These are phyloP conservation scores for Hygrophila difformis DNA, from an alignment of 257 asterid genomes.

Conservation along the genomic window DNA sequence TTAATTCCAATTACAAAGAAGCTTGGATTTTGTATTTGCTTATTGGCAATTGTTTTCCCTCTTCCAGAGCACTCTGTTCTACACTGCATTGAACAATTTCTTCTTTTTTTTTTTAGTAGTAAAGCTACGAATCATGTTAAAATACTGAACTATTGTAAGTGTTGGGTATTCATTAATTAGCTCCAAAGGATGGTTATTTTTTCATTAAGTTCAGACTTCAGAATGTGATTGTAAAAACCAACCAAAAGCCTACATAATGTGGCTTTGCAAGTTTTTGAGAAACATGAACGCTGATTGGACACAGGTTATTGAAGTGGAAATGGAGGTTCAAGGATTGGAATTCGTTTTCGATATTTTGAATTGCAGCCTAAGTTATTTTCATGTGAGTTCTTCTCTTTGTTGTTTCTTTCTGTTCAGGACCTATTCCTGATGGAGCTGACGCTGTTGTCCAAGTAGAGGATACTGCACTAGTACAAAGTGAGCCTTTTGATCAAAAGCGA, in stretches of 20 bases:
- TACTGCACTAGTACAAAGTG: constrained; percentile 36
- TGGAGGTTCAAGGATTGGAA: constrained; percentile 12
- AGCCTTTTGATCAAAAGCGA: constrained; percentile 32
- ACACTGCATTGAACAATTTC: no score
- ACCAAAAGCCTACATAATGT: neutral
- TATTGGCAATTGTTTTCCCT: no score
- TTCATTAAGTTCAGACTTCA: neutral
- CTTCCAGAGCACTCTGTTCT: no score
- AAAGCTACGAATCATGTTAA: no score
- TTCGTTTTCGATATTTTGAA: neutral
- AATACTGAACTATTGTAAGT: no score
- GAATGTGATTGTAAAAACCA: neutral
- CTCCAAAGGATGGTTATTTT: neutral
- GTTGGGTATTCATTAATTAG: neutral
- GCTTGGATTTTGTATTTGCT: no score
- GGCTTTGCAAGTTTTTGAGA: no score
- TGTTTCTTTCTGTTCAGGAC: constrained; percentile 44
- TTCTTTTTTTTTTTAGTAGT: no score
- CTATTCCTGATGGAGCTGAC: constrained; percentile 91
- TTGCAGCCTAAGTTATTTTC: constrained; percentile 5
- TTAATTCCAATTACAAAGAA: no score
- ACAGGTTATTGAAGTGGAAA: neutral
- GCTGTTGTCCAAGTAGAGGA: constrained; percentile 97
- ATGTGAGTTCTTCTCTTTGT: neutral
- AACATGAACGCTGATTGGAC: no score